phyloP scores from a whole-genome alignment of 2,329 filamentous ascomycete species.

The Penicillium janthinellum region DNA sequence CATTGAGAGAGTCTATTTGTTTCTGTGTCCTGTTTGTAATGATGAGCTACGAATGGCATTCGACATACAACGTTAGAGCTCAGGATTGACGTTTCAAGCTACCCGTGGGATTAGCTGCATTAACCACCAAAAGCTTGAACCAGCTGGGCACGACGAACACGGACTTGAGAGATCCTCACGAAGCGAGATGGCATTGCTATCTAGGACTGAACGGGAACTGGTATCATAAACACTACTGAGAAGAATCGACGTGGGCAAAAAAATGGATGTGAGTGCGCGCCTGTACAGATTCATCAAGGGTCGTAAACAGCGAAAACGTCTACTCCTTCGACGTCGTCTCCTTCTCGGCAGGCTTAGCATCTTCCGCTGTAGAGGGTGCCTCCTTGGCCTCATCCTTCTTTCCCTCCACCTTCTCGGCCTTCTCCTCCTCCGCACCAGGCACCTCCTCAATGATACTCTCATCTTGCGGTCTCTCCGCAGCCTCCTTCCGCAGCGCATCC shows the following conservation, averaged over 20 bases:
- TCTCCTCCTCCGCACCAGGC: conserved; percentile 3
- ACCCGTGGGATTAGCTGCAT: not conserved
- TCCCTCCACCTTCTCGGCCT: not conserved
- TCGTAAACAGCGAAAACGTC: conserved; percentile 18
- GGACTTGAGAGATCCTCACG: not conserved
- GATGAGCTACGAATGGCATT: conserved; percentile 27
- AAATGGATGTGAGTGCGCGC: conserved; percentile 1
- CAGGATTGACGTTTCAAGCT: not conserved
- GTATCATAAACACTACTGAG: conserved; percentile 16
- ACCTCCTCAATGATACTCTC: conserved; percentile 30
- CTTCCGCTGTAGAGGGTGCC: conserved; percentile 11
- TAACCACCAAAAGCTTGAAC: not conserved
- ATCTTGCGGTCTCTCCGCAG: conserved; percentile 26
- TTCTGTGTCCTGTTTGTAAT: conserved; percentile 21
- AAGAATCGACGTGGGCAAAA: conserved; percentile 8
- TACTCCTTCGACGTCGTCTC: conserved; percentile 29
- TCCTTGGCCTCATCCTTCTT: conserved; percentile 19
- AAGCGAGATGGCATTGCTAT: not conserved
- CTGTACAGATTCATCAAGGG: conserved; percentile 25
- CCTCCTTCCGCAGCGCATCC: conserved; percentile 34
- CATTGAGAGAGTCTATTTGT: not conserved
- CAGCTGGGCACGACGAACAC: not conserved
- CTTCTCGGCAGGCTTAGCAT: conserved; percentile 23
- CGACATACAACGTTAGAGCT: not conserved
- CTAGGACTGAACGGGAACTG: conserved; percentile 7